A percentile compares a stretch with the other conserved stretches of the same genome.
Evolutionary conservation across 2,329 filamentous ascomycete species (phyloP).

Genomic region (Colletotrichum sp.): DNA sequence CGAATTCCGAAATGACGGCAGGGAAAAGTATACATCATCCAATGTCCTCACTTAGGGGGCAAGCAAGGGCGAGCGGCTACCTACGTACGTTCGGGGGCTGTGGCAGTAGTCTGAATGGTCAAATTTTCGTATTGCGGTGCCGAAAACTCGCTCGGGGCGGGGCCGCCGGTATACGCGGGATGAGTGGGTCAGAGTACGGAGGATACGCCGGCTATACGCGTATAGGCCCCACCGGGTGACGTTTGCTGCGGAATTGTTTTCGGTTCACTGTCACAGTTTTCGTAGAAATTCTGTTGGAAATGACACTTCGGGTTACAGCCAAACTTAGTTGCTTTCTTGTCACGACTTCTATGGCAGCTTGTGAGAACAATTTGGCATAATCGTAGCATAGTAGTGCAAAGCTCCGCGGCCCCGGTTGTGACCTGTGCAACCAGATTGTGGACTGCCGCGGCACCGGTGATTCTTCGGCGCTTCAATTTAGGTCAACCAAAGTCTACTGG

Average conservation of each 20-base stretch:
- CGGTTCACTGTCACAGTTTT: background rate
- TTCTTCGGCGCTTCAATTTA: too few species aligned
- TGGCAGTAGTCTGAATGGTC: background rate
- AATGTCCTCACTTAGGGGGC: rapidly evolving
- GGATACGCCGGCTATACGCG: background rate
- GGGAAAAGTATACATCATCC: background rate
- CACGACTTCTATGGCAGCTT: too few species aligned
- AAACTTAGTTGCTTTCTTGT: background rate
- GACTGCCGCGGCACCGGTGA: too few species aligned
- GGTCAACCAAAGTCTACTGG: too few species aligned
- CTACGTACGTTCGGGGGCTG: background rate
- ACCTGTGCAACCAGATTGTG: too few species aligned
- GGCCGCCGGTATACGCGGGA: background rate
- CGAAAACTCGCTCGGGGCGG: background rate
- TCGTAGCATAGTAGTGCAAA: too few species aligned
- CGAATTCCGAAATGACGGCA: background rate
- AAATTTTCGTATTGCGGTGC: background rate
- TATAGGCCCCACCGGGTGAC: background rate
- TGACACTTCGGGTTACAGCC: background rate
- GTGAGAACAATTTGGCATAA: too few species aligned
- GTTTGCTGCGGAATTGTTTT: background rate
- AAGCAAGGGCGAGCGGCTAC: background rate
- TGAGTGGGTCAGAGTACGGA: background rate
- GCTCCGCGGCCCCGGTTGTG: too few species aligned
- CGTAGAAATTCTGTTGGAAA: background rate